Evolutionary conservation across 2,329 filamentous ascomycete genomes (phyloP), one percentile per base, ranked within the genome.

Genomic region (Curvularia eragrostidis): DNA sequence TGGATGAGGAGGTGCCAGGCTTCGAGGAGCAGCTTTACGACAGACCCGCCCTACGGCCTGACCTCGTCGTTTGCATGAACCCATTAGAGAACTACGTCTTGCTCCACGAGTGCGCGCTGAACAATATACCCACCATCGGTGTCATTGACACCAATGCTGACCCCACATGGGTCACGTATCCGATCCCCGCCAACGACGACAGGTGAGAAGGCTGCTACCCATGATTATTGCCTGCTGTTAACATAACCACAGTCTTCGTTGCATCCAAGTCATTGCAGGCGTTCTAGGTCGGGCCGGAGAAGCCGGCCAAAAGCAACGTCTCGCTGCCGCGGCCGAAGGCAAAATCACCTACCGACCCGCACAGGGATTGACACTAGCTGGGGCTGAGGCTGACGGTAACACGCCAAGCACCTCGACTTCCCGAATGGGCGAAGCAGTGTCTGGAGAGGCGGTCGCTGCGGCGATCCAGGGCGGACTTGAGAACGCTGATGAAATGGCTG

Each of bases 101-200:
- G 75, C 82, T 99, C 71, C 92, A 95, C 77, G 95, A 99, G 82
- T 98, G 95, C 76, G 91, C 90, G 0, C 76, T 93, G 56, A 89
- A 91, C 74, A 91, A 89, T 71, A 91, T 99, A 56, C 95, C 95
- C 1, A 98, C 95, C 0, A 95, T 99, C 70, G 95, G 94, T 46
- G 84, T 99, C 56, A 90, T 98, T 66, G 95, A 99, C 77, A 98
- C 95, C 1, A 91, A 99, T 77, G 89, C 88, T 2, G 91, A 98
- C 77, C 91, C 95, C 0, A 91, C 91, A 0, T 94, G 91, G 87
- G 93, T 98, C 49, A 98, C 95, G 3, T 99, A 99, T 75, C 91
- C 91, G 13, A 97, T 99, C 67, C 95, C 95, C 1, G 92, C 92
- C 49, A 99, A 99, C 76, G 95, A 99, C 74, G 95, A 99, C 83